Conservation (phyloP, 1,284 basidiomycete genomes). For the Sphaerobolus stellatus region DNA sequence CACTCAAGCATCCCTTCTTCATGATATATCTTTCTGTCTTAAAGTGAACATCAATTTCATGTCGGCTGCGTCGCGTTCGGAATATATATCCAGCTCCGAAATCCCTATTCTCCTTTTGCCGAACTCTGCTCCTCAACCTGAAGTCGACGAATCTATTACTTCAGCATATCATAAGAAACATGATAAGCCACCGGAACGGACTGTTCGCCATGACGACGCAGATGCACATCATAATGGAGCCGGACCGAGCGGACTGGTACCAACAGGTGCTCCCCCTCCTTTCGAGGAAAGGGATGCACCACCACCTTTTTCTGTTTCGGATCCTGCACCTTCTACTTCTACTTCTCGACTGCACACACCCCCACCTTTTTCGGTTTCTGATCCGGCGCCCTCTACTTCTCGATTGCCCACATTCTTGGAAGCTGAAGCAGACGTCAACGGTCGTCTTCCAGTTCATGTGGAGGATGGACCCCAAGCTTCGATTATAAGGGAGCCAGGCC, state of each 20-base stretch:
- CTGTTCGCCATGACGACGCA: constrained; percentile 62
- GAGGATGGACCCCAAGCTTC: constrained; percentile 39
- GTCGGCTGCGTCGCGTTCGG: constrained; percentile 58
- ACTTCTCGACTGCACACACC: constrained; percentile 65
- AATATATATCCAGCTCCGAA: constrained; percentile 56
- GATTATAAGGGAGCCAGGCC: constrained; percentile 24
- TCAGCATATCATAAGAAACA: constrained; percentile 81
- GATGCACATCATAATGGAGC: constrained; percentile 63
- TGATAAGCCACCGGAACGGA: constrained; percentile 69
- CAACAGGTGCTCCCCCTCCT: constrained; percentile 67
- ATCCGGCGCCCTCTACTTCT: constrained; percentile 53
- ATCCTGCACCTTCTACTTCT: constrained; percentile 59
- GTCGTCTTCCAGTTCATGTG: constrained; percentile 56
- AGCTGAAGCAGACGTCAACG: constrained; percentile 56
- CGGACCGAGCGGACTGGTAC: constrained; percentile 61
- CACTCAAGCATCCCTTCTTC: constrained; percentile 71
- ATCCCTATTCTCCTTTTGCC: constrained; percentile 71
- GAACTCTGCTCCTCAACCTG: constrained; percentile 69
- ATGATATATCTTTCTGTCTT: constrained; percentile 66
- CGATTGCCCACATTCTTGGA: constrained; percentile 73
- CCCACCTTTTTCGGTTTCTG: constrained; percentile 63
- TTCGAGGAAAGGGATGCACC: constrained; percentile 76
- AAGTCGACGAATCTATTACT: constrained; percentile 67
- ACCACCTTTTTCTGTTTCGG: constrained; percentile 63
- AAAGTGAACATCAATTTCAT: constrained; percentile 69